Evolutionary conservation across 1,139 yeast species (phyloP).

Genomic region (Debaryomyces singareniensis): DNA sequence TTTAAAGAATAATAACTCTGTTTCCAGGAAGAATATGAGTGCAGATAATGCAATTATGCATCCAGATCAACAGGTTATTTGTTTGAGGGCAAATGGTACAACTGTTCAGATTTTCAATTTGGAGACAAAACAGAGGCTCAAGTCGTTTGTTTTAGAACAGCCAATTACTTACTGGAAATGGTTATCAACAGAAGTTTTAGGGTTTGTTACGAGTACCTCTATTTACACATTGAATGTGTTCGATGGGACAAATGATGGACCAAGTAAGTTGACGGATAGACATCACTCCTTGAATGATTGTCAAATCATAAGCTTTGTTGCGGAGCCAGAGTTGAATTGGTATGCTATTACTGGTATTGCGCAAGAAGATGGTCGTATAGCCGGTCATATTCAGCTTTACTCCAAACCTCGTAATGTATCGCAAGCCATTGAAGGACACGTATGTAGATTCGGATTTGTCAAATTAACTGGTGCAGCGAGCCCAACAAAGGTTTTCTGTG

Average conservation of each 20-base stretch:
- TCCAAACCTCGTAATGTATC: conserved; percentile 86
- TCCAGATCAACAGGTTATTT: conserved; percentile 80
- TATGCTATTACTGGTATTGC: conserved; percentile 93
- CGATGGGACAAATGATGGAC: conserved; percentile 75
- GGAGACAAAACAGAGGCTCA: conserved; percentile 80
- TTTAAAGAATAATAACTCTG: conserved; percentile 66
- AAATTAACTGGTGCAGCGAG: conserved; percentile 65
- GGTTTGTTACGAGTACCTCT: conserved; percentile 74
- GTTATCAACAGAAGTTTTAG: conserved; percentile 69
- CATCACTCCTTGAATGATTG: conserved; percentile 74
- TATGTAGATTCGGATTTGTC: conserved; percentile 78
- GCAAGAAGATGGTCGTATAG: conserved; percentile 91
- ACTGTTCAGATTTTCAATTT: conserved; percentile 92
- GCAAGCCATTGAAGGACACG: conserved; percentile 98
- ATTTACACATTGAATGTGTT: conserved; percentile 79
- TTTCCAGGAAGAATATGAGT: conserved; percentile 83
- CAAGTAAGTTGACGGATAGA: conserved; percentile 73
- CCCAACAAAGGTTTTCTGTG: conserved; percentile 85
- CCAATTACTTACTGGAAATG: conserved; percentile 96
- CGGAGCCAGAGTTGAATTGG: conserved; percentile 83
- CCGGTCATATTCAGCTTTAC: conserved; percentile 92
- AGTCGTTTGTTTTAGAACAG: conserved; percentile 79
- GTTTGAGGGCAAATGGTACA: conserved; percentile 93
- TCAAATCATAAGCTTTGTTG: conserved; percentile 87
- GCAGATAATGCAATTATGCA: conserved; percentile 99